These are phyloP conservation scores for Candida sithepensis DNA, from an alignment of 805 yeast species.

Conservation along the genomic window DNA sequence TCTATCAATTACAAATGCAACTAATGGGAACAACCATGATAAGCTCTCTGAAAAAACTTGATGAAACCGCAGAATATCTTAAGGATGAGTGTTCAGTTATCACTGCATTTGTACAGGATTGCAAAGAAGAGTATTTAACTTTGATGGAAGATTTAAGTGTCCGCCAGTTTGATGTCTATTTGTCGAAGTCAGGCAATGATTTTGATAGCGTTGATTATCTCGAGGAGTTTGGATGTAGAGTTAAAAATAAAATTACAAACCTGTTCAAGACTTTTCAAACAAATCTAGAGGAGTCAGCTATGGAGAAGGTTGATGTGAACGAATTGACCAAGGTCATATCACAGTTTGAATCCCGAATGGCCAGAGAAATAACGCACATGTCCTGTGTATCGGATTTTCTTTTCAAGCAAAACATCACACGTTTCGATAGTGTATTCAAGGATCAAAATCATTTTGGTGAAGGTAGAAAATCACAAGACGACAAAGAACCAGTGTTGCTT, in stretches of 20 bases:
- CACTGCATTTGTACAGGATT: conserved; percentile 16
- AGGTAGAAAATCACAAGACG: no score
- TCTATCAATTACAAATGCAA: conserved; percentile 24
- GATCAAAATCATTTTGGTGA: conserved; percentile 9
- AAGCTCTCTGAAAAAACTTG: conserved; percentile 19
- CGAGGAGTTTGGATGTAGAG: conserved; percentile 19
- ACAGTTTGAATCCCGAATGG: conserved; percentile 18
- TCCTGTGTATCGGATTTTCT: conserved; percentile 19
- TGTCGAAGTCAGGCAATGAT: conserved; percentile 15
- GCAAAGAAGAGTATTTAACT: conserved; percentile 23
- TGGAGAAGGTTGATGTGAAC: conserved; percentile 10
- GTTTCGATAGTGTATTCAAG: conserved; percentile 25
- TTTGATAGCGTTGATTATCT: conserved; percentile 9
- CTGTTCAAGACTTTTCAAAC: conserved; percentile 15
- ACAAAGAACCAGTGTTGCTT: not conserved
- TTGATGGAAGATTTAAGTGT: conserved; percentile 24
- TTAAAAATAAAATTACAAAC: conserved; percentile 12
- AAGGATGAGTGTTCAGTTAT: conserved; percentile 20
- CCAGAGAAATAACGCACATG: conserved; percentile 20
- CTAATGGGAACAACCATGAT: conserved; percentile 23
- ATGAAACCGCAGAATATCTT: conserved; percentile 20
- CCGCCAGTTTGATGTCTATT: conserved; percentile 26
- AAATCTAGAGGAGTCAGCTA: conserved; percentile 3
- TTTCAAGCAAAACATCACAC: conserved; percentile 26
- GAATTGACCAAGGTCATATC: conserved; percentile 13